phyloP scores from a whole-genome alignment of 768 basidiomycete genomes.

The Plicaturopsis crispa region DNA sequence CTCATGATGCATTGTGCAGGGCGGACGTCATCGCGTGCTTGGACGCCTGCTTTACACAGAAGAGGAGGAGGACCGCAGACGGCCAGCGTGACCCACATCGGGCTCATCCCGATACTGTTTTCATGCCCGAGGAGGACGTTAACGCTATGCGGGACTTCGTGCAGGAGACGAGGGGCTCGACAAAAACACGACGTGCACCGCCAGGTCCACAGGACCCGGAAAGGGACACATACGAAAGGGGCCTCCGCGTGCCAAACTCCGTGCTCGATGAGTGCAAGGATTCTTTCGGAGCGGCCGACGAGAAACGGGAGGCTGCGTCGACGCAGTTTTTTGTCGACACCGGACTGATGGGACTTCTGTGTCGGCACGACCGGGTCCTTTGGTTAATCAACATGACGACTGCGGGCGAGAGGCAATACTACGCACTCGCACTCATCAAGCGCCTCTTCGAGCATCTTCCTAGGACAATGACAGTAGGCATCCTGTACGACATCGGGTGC shows the following conservation, averaged over 20 bases:
- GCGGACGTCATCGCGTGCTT: slow-evolving; percentile 9
- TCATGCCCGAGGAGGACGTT: slow-evolving; percentile 7
- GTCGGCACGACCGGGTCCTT: slow-evolving; percentile 27
- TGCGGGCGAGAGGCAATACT: slow-evolving; percentile 31
- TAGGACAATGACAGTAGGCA: no score
- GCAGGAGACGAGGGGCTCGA: no score
- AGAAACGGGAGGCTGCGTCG: not conserved
- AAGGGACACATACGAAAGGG: slow-evolving; percentile 11
- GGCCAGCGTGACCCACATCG: not conserved
- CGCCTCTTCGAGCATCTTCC: no score
- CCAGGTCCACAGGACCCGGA: no score
- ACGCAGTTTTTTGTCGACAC: slow-evolving; percentile 21
- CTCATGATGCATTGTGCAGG: no score
- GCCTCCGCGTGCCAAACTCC: slow-evolving; percentile 18
- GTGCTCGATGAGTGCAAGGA: slow-evolving; percentile 24
- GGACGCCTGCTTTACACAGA: slow-evolving; percentile 13
- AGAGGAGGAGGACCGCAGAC: not conserved
- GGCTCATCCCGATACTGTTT: not conserved
- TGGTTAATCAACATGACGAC: slow-evolving; percentile 31
- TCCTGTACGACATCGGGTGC: no score
- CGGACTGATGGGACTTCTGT: slow-evolving; percentile 32
- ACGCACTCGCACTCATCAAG: slow-evolving; percentile 27
- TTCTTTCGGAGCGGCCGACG: slow-evolving; percentile 18
- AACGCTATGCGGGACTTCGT: slow-evolving; percentile 12
- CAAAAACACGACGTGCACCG: no score